These are phyloP conservation scores for Lachnellula arida DNA, from an alignment of 2,329 filamentous ascomycete species.

Conservation along the genomic window DNA sequence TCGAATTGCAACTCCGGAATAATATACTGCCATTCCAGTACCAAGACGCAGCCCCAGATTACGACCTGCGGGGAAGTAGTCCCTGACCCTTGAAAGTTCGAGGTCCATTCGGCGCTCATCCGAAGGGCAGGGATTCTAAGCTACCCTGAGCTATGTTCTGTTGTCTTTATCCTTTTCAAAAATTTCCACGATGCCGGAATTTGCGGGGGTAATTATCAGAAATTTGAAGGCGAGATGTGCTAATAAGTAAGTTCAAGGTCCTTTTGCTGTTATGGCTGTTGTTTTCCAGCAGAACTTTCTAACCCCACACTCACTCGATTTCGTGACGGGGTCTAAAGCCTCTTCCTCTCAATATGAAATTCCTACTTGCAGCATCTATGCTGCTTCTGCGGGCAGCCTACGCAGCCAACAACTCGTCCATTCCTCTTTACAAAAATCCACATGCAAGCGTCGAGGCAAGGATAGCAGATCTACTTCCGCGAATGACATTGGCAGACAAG, in stretches of 20 bases:
- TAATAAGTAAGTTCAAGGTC: neutral
- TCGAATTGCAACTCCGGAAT: neutral
- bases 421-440: constrained; percentile 58
- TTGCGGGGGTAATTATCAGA: neutral
- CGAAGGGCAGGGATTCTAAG: neutral
- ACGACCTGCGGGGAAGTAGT: neutral
- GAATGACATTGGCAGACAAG: constrained; percentile 74
- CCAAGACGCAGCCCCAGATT: neutral
- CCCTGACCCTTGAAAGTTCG: neutral
- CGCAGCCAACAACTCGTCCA: constrained; percentile 6
- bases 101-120: neutral
- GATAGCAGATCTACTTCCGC: constrained; percentile 61
- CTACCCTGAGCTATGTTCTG: neutral
- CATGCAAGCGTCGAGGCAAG: constrained; percentile 57
- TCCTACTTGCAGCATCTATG: neutral
- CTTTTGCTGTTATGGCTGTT: neutral
- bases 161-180: neutral
- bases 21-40: neutral
- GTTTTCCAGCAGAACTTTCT: neutral
- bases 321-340: neutral
- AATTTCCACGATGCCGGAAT: neutral
- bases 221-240: neutral
- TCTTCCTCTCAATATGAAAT: neutral
- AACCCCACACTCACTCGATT: neutral
- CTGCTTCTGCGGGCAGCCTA: constrained; percentile 2